Conservation (phyloP, 805 yeast species). For the Suhomyces faveliae region DNA sequence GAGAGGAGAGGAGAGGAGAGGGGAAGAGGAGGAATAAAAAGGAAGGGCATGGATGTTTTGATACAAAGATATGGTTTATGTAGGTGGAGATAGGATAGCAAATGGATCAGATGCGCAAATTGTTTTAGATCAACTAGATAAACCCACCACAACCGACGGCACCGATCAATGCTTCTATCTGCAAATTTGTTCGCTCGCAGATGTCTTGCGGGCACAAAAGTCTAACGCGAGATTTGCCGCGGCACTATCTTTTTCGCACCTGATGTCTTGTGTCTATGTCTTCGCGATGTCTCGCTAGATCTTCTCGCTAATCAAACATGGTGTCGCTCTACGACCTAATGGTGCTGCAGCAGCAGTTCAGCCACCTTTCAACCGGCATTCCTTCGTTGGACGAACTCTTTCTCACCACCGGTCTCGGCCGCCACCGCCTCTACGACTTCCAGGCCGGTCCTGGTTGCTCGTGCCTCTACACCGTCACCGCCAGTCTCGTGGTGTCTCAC, state of each 20-base stretch:
- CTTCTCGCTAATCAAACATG: slow-evolving; percentile 15
- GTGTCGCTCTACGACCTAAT: slow-evolving; percentile 32
- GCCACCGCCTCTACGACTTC: slow-evolving; percentile 32
- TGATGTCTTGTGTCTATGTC: too few relatives aligned
- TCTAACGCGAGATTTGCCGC: not conserved
- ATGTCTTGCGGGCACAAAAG: not conserved
- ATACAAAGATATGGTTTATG: too few relatives aligned
- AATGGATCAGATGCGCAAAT: too few relatives aligned
- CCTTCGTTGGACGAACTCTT: slow-evolving; percentile 29
- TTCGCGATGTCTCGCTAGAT: not conserved
- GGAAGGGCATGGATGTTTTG: too few relatives aligned
- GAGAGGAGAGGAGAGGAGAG: too few relatives aligned
- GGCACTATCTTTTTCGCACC: not conserved
- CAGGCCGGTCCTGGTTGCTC: slow-evolving; percentile 36
- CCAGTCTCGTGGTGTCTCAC: slow-evolving; percentile 29
- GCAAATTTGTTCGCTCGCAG: not conserved
- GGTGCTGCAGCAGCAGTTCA: slow-evolving; percentile 24
- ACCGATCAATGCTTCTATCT: too few relatives aligned
- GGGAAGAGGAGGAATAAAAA: too few relatives aligned
- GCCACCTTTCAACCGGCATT: slow-evolving; percentile 27
- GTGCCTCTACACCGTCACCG: slow-evolving; percentile 19
- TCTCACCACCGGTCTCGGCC: slow-evolving; percentile 11
- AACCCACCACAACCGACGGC: too few relatives aligned
- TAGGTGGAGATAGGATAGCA: too few relatives aligned
- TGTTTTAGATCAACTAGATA: too few relatives aligned